Percentiles rank a stretch among this genome's conserved stretches.
Conservation (phyloP, 306 rosid genomes). For the Cajanus cajan region DNA sequence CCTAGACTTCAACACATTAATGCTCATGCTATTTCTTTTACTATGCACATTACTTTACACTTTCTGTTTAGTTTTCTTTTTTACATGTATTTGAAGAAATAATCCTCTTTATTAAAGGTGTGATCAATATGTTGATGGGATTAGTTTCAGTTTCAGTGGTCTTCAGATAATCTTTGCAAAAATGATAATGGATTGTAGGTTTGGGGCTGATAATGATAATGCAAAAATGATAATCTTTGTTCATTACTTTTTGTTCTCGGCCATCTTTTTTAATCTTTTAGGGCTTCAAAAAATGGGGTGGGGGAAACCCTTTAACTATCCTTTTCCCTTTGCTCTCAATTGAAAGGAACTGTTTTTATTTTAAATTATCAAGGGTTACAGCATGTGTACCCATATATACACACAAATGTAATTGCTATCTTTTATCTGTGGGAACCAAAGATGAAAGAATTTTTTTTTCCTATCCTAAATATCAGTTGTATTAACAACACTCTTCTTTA, state of each 20-base stretch:
- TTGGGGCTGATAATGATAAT: background rate
- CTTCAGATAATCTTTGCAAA: background rate
- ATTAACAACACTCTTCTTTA: too few relatives aligned
- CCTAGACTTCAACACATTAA: conserved; percentile 10
- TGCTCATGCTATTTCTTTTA: background rate
- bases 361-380: too few relatives aligned
- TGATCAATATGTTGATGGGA: background rate
- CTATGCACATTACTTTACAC: conserved; percentile 8
- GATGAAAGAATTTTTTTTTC: too few relatives aligned
- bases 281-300: background rate
- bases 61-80: background rate
- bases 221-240: too few relatives aligned
- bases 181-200: background rate
- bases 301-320: background rate
- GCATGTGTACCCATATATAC: too few relatives aligned
- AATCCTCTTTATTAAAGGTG: background rate
- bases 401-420: too few relatives aligned
- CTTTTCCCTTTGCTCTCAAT: background rate
- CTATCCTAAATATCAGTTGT: too few relatives aligned
- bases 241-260: background rate
- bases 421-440: too few relatives aligned
- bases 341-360: too few relatives aligned
- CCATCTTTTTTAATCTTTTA: background rate
- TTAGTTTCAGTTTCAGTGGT: background rate
- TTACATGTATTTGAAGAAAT: conserved; percentile 18